Base-by-base conservation (phyloP, 495 filamentous ascomycete species). In the Massariosphaeria phaeospora region DNA sequence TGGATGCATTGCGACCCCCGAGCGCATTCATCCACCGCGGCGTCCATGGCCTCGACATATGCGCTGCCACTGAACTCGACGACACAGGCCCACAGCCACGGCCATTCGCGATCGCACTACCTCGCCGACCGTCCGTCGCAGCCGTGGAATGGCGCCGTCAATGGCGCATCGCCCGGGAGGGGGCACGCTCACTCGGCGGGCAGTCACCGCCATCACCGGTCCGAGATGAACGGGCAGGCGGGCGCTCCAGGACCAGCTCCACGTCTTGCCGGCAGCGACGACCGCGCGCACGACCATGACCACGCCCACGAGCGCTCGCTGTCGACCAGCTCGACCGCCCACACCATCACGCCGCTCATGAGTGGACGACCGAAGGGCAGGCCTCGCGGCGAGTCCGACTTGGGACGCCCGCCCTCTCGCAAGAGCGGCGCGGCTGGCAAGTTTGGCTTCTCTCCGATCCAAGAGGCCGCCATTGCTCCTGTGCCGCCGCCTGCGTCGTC, bases 241-340 rank as follows among this genome's bases (percentile, higher is more conserved):
- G 34, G 24, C 41, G 21, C 17, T 20, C n/a, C n/a, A 11, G 27
- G 29, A 13, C 23, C 24, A 18, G 27, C 29, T 18, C 56, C 57
- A 8, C 48, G 51, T 12, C 52, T 55, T 15, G 18, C 51, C 6
- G 26, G 41, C 18, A 26, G 30, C 33, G 29, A 41, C 36, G 48
- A 50, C 10, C 33, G 35, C 17, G 13, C 44, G 8, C 35, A 47
- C n/a, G 6, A 27, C 7, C 35, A 75, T 46, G 29, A 45, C 31
- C 70, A 77, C 60, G 57, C 61, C 26, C 69, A 76, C 44, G 63
- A 55, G 25, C 67, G 50, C 26, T 55, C 63, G 21, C 27, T 53
- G 27, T 61, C 55, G 17, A 39, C 30, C 59, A 69, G 60, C 40
- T 63, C 33, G 65, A 24, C 40, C 60, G 68, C 50, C 48, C n/a